These are phyloP conservation scores for Corchorus capsularis DNA, from an alignment of 345 rosid species.

Conservation along the genomic window DNA sequence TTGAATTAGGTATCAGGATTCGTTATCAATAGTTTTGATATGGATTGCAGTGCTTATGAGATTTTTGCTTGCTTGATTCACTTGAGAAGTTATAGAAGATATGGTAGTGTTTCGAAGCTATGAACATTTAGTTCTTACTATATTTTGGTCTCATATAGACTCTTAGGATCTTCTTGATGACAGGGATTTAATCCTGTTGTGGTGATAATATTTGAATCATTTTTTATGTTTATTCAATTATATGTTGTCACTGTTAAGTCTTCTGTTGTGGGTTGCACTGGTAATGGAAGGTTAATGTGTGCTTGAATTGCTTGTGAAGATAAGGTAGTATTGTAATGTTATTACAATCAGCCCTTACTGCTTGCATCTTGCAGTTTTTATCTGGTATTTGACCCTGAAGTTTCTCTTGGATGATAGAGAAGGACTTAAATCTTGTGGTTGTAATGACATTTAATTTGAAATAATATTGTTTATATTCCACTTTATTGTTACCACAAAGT, in stretches of 20 bases:
- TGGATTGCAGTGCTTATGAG: background rate
- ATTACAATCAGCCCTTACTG: background rate
- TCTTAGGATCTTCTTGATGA: too few species aligned
- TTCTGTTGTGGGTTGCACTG: background rate
- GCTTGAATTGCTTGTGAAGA: background rate
- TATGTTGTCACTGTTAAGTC: too few species aligned
- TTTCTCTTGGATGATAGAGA: background rate
- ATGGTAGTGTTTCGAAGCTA: too few species aligned
- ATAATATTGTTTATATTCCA: slow-evolving; percentile 12
- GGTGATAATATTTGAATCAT: too few species aligned
- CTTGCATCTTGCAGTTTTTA: background rate
- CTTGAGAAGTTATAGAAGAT: background rate
- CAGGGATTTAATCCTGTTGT: too few species aligned
- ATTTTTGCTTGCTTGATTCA: background rate
- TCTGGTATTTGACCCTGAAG: background rate
- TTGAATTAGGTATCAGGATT: background rate
- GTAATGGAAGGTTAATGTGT: background rate
- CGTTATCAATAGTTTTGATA: background rate
- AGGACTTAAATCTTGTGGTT: background rate
- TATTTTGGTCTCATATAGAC: too few species aligned
- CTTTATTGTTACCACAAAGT: slow-evolving; percentile 16
- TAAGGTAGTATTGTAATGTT: background rate
- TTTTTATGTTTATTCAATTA: too few species aligned
- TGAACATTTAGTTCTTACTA: too few species aligned
- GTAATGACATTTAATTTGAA: background rate